phyloP scores from a whole-genome alignment of 78 protist species.

The Dictyostelium brefeldianum region DNA sequence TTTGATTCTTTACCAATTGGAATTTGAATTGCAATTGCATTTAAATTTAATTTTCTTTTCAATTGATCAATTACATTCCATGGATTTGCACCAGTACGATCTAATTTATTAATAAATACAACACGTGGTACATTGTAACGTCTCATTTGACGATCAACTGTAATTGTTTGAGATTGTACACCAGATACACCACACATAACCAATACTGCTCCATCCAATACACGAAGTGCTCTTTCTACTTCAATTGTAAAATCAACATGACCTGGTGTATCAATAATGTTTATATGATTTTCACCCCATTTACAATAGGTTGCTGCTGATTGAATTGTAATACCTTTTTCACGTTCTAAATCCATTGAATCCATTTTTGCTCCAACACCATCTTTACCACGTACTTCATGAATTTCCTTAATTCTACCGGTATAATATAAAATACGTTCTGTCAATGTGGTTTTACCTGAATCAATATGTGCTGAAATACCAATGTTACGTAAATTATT shows the following conservation, averaged over 20 bases:
- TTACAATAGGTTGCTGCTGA: conserved; percentile 96
- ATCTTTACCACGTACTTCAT: conserved; percentile 95
- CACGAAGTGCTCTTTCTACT: conserved; percentile 93
- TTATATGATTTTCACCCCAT: conserved; percentile 95
- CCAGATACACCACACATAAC: conserved; percentile 97
- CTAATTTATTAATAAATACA: conserved; percentile 96
- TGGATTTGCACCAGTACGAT: conserved; percentile 94
- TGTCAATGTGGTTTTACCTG: conserved; percentile 98
- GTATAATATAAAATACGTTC: conserved; percentile 98
- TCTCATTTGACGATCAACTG: conserved; percentile 96
- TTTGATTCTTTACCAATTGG: conserved; percentile 90
- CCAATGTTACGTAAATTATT: conserved; percentile 91
- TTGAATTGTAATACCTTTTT: conserved; percentile 98
- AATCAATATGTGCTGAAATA: conserved; percentile 96
- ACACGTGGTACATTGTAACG: conserved; percentile 97
- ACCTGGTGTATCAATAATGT: conserved; percentile 99
- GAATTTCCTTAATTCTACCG: conserved; percentile 93
- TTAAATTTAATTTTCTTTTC: conserved; percentile 87
- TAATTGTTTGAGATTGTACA: conserved; percentile 95
- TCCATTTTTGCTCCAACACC: conserved; percentile 98
- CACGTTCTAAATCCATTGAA: conserved; percentile 97
- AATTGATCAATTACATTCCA: conserved; percentile 77
- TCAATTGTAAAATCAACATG: conserved; percentile 99
- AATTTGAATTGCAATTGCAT: conserved; percentile 92
- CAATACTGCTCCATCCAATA: conserved; percentile 96